Evolutionary conservation across 208 protist species (phyloP).

Genomic region (Trypanosoma vivax): DNA sequence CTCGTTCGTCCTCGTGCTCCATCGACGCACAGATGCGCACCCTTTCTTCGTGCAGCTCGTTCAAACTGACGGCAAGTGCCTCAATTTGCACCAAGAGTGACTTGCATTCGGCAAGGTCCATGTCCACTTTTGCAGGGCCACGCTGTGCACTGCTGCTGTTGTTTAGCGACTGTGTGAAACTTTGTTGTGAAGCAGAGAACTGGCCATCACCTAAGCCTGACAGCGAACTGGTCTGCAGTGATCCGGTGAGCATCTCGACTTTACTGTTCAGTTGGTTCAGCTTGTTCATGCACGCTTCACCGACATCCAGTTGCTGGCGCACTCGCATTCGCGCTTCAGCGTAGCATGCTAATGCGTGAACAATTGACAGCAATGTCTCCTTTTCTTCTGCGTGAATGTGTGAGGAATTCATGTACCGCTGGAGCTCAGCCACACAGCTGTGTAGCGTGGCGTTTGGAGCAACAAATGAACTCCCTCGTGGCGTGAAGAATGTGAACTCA

Average conservation of each 20-base stretch:
- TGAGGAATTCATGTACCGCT: not conserved
- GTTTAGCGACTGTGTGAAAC: no score
- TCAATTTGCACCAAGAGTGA: conserved; percentile 6
- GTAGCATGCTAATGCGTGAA: not conserved
- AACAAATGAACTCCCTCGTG: not conserved
- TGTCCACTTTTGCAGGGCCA: conserved; percentile 8
- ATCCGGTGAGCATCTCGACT: not conserved
- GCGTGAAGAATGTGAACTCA: no score
- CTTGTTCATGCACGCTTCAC: conserved; percentile 1
- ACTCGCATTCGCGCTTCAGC: not conserved
- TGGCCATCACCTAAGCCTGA: conserved; percentile 1
- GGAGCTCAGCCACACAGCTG: not conserved
- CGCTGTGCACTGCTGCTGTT: conserved; percentile 2
- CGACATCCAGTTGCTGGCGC: not conserved
- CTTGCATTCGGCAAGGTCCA: conserved; percentile 12
- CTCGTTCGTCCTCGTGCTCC: conserved; percentile 1
- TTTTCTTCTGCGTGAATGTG: conserved; percentile 9
- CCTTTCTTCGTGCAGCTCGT: conserved; percentile 11
- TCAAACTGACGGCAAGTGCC: conserved; percentile 3
- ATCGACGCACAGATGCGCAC: not conserved
- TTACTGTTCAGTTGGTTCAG: not conserved
- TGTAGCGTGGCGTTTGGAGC: not conserved
- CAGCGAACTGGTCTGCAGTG: not conserved
- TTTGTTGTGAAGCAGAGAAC: not conserved
- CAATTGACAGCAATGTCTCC: not conserved